Evolutionary conservation across 352 stramenopile genomes (phyloP).

Genomic region (Hyaloperonospora brassicae): DNA sequence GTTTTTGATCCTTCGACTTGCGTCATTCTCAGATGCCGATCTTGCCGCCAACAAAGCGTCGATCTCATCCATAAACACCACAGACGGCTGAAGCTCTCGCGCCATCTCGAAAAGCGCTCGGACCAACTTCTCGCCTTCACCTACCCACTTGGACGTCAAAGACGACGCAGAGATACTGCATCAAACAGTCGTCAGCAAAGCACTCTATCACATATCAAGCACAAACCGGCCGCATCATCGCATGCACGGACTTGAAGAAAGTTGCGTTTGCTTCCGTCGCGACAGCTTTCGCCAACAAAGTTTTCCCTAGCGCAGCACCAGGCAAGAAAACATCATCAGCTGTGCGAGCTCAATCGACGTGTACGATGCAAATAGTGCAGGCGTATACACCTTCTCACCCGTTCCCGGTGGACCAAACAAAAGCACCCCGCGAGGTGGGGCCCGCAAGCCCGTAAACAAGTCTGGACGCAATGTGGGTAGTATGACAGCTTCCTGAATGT

Average conservation of each 20-base stretch:
- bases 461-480: conserved; percentile 74
- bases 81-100: conserved; percentile 65
- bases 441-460: conserved; percentile 70
- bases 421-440: conserved; percentile 60
- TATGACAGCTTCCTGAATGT: conserved; percentile 76
- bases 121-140: conserved; percentile 92
- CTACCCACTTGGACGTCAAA: conserved; percentile 87
- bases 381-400: conserved; percentile 20
- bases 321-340: conserved; percentile 1
- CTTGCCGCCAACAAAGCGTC: conserved; percentile 74
- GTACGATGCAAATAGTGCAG: neutral
- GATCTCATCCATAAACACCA: conserved; percentile 89
- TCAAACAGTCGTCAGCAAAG: conserved; percentile 6
- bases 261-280: conserved; percentile 77
- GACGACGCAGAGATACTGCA: conserved; percentile 81
- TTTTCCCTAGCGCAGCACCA: conserved; percentile 48
- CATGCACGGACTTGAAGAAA: conserved; percentile 59
- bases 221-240: neutral
- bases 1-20: conserved; percentile 85
- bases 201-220: neutral
- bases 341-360: neutral
- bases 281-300: conserved; percentile 72
- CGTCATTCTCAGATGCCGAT: conserved; percentile 75
- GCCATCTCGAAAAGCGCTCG: conserved; percentile 90
- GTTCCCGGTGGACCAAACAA: conserved; percentile 79